Conservation (phyloP, 257 asterid genomes). For the Schizonepeta tenuifolia region DNA sequence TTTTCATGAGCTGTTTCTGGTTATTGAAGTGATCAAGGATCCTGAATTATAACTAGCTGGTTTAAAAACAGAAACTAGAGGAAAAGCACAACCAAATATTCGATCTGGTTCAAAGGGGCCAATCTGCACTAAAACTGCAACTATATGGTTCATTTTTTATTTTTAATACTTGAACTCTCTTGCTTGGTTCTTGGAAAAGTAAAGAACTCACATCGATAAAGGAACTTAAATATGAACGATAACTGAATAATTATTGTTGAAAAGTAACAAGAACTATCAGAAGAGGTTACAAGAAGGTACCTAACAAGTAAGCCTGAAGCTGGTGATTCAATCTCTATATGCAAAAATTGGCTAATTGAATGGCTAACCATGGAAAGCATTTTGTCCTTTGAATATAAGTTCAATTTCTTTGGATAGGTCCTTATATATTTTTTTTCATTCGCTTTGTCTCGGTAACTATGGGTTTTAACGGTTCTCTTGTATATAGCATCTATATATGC, state of each 20-base stretch:
- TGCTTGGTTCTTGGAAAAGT: background rate
- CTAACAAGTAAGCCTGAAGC: too few species aligned
- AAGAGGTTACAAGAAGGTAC: too few species aligned
- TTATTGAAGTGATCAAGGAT: background rate
- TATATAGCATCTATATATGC: conserved; percentile 10
- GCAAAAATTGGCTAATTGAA: background rate
- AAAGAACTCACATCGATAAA: too few species aligned
- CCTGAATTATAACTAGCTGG: conserved; percentile 11
- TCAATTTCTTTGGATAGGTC: background rate
- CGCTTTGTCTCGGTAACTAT: conserved; percentile 1
- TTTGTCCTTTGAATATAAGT: background rate
- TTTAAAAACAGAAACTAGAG: background rate
- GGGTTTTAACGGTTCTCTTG: background rate
- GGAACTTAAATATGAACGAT: too few species aligned
- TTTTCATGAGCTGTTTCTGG: background rate
- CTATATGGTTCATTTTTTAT: background rate
- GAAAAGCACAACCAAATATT: background rate
- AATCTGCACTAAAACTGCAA: background rate
- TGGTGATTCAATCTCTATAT: background rate
- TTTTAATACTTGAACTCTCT: background rate
- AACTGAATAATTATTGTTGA: too few species aligned
- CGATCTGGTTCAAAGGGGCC: background rate
- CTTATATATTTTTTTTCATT: background rate
- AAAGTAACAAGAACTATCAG: too few species aligned
- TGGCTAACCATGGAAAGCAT: conserved; percentile 8